phyloP scores from a whole-genome alignment of 257 asterid species.

The Nicotiana attenuata region DNA sequence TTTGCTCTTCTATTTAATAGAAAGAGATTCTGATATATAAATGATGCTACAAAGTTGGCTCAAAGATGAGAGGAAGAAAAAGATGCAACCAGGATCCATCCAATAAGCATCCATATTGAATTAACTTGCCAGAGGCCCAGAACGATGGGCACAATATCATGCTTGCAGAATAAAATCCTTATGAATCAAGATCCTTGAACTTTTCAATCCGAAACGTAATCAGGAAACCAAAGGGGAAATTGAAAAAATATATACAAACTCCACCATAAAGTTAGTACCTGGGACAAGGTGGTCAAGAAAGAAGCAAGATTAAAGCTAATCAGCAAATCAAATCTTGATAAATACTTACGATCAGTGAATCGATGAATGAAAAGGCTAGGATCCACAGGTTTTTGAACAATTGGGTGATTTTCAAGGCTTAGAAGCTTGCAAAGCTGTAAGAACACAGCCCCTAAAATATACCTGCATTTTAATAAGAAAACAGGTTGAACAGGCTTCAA shows the following conservation, averaged over 20 bases:
- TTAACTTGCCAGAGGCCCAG: background rate
- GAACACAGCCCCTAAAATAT: slow-evolving; percentile 84
- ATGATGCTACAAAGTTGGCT: background rate
- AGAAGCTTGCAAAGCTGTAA: slow-evolving; percentile 77
- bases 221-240: background rate
- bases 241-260: no score
- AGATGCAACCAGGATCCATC: background rate
- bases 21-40: background rate
- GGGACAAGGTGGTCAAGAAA: background rate
- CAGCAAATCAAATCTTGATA: background rate
- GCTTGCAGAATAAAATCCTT: background rate
- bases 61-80: background rate
- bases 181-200: background rate
- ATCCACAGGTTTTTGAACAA: slow-evolving; percentile 77
- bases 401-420: slow-evolving; percentile 63
- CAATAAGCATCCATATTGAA: background rate
- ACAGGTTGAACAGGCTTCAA: background rate
- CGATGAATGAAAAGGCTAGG: slow-evolving; percentile 92
- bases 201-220: background rate
- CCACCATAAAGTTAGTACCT: background rate
- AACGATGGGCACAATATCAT: background rate
- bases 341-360: slow-evolving; percentile 59
- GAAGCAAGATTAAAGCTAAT: background rate
- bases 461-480: slow-evolving; percentile 34
- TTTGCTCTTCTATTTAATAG: background rate